phyloP scores from a whole-genome alignment of 495 filamentous ascomycete genomes.

The Penicillium macrosclerotiorum region DNA sequence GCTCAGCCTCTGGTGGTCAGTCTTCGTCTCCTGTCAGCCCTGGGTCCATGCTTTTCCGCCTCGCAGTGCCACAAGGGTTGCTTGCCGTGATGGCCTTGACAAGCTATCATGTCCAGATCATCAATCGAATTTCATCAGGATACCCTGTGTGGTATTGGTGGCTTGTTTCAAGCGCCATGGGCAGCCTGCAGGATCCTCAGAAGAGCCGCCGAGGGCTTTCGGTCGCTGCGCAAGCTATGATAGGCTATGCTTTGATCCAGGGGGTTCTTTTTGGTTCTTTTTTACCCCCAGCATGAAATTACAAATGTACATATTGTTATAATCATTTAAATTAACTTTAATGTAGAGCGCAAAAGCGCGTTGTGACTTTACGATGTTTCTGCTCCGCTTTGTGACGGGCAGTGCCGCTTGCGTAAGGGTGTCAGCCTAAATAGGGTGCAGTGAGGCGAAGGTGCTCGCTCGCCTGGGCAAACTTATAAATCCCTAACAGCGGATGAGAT shows the following conservation, averaged over 20 bases:
- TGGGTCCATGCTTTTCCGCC: slow-evolving; percentile 47
- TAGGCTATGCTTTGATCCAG: slow-evolving; percentile 79
- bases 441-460: not conserved
- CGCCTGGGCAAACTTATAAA: not conserved
- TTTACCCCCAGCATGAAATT: slow-evolving; percentile 74
- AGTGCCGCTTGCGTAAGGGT: slow-evolving; percentile 11
- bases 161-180: slow-evolving; percentile 48
- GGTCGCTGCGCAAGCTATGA: slow-evolving; percentile 61
- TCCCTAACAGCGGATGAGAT: not conserved
- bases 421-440: slow-evolving; percentile 13
- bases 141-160: slow-evolving; percentile 92
- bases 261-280: slow-evolving; percentile 86
- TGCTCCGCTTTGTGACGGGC: not conserved
- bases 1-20: slow-evolving; percentile 13
- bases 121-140: slow-evolving; percentile 82
- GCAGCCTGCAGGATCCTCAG: slow-evolving; percentile 12
- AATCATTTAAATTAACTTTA: not conserved
- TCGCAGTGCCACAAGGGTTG: slow-evolving; percentile 68
- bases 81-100: slow-evolving; percentile 70
- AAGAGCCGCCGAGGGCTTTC: slow-evolving; percentile 21
- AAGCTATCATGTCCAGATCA: slow-evolving; percentile 88
- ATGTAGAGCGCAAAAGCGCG: not conserved
- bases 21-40: slow-evolving; percentile 30
- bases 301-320: not conserved
- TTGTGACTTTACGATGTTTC: not conserved